Conservation (phyloP, 1,284 basidiomycete species). For the Fomitopsis schrenkii region DNA sequence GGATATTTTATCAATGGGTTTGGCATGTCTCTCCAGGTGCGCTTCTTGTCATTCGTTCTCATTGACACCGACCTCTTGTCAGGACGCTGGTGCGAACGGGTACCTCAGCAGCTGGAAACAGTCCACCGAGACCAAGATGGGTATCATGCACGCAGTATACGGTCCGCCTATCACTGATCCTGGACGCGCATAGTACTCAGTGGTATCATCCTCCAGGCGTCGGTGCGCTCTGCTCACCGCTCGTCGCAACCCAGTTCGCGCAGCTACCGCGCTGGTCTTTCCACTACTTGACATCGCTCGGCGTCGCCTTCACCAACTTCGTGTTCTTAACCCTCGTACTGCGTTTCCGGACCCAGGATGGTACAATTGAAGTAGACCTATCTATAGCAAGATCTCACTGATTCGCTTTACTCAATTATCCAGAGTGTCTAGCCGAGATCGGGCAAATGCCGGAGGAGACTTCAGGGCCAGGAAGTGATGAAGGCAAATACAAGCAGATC, state of each 20-base stretch:
- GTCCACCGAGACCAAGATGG: conserved; percentile 52
- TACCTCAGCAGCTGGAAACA: conserved; percentile 46
- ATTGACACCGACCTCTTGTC: background rate
- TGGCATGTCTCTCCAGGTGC: conserved; percentile 31
- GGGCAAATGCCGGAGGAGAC: conserved; percentile 25
- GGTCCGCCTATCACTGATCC: conserved; percentile 7
- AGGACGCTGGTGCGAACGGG: conserved; percentile 56
- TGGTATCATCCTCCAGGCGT: too few species aligned
- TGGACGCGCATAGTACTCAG: too few species aligned
- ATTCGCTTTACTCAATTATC: background rate
- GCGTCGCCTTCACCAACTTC: conserved; percentile 50
- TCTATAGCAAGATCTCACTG: background rate
- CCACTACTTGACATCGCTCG: conserved; percentile 61
- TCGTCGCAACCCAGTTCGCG: too few species aligned
- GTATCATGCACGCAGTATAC: conserved; percentile 52
- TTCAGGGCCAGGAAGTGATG: conserved; percentile 9
- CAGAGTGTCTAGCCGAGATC: conserved; percentile 31
- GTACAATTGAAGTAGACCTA: conserved; percentile 22
- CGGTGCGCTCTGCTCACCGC: too few species aligned
- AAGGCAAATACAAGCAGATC: conserved; percentile 36
- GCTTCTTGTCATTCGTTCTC: background rate
- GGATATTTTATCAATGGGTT: conserved; percentile 60
- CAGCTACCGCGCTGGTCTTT: conserved; percentile 46
- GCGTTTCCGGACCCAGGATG: conserved; percentile 52
- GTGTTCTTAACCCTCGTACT: conserved; percentile 37